Evolutionary conservation across 2,329 filamentous ascomycete species (phyloP).

Genomic region (Venturia asperata): DNA sequence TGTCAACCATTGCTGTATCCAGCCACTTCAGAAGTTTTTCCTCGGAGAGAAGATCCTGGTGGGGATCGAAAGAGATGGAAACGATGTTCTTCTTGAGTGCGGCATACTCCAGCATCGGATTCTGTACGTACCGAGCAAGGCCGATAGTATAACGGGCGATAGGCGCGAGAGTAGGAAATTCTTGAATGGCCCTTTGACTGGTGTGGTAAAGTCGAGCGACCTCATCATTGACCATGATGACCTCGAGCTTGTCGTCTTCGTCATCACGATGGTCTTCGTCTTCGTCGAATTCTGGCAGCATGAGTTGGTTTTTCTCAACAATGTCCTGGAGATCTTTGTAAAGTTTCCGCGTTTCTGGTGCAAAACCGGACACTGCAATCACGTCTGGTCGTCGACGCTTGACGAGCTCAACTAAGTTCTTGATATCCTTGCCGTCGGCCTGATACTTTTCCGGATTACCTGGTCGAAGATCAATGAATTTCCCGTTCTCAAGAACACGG

Average conservation of each 20-base stretch:
- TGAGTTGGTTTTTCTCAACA: slow-evolving; percentile 68
- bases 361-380: slow-evolving; percentile 80
- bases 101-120: slow-evolving; percentile 93
- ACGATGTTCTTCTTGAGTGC: slow-evolving; percentile 81
- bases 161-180: slow-evolving; percentile 73
- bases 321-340: slow-evolving; percentile 74
- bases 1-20: slow-evolving; percentile 96
- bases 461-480: slow-evolving; percentile 67
- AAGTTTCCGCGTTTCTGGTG: slow-evolving; percentile 76
- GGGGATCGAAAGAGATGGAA: slow-evolving; percentile 81
- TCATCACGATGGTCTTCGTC: slow-evolving; percentile 54
- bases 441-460: slow-evolving; percentile 60
- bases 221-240: slow-evolving; percentile 91
- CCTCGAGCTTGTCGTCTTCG: slow-evolving; percentile 71
- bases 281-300: slow-evolving; percentile 58
- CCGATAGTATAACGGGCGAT: slow-evolving; percentile 85
- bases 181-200: slow-evolving; percentile 67
- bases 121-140: slow-evolving; percentile 85
- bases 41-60: slow-evolving; percentile 78
- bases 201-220: slow-evolving; percentile 94
- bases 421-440: slow-evolving; percentile 57
- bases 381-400: slow-evolving; percentile 80
- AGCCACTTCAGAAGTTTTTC: slow-evolving; percentile 81
- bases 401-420: slow-evolving; percentile 70
- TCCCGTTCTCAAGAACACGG: slow-evolving; percentile 79